Evolutionary conservation across 192 early-diverging fungal genomes (phyloP).

Genomic region (Coemansia sp.): DNA sequence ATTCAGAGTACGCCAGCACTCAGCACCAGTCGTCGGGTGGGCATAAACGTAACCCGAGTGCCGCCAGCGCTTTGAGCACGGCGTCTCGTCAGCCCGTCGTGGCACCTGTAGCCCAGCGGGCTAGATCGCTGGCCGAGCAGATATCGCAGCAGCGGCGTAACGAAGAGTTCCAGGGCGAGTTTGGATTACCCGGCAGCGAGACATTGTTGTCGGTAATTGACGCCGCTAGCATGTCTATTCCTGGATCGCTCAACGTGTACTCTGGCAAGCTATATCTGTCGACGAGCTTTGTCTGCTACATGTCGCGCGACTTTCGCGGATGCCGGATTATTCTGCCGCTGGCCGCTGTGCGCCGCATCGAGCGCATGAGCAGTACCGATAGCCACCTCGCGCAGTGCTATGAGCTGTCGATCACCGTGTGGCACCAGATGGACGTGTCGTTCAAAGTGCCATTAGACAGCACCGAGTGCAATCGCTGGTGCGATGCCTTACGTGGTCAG

Average conservation of each 20-base stretch:
- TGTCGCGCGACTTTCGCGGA: slow-evolving; percentile 65
- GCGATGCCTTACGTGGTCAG: slow-evolving; percentile 69
- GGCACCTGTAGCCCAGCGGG: background rate
- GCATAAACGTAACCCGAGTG: slow-evolving; percentile 15
- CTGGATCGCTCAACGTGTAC: slow-evolving; percentile 33
- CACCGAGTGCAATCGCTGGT: slow-evolving; percentile 76
- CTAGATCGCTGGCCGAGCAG: slow-evolving; percentile 56
- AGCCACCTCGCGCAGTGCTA: slow-evolving; percentile 41
- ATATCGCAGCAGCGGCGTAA: slow-evolving; percentile 79
- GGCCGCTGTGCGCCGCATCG: slow-evolving; percentile 89
- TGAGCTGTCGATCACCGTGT: slow-evolving; percentile 81
- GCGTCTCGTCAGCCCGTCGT: background rate
- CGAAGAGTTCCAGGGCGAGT: slow-evolving; percentile 68
- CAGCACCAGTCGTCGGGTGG: slow-evolving; percentile 16
- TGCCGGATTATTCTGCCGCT: slow-evolving; percentile 83
- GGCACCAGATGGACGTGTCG: slow-evolving; percentile 87
- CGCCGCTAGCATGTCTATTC: slow-evolving; percentile 58
- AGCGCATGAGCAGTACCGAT: slow-evolving; percentile 71
- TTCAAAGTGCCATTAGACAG: slow-evolving; percentile 77
- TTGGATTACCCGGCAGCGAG: slow-evolving; percentile 78
- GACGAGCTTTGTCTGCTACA: slow-evolving; percentile 83
- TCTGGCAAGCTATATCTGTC: slow-evolving; percentile 83
- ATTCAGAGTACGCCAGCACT: slow-evolving; percentile 57
- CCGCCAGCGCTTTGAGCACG: slow-evolving; percentile 4
- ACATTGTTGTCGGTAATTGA: slow-evolving; percentile 60